A percentile compares a stretch with the other conserved stretches of the same genome.
These are phyloP conservation scores for Phialocephala sp. DNA, from an alignment of 2,329 filamentous ascomycete genomes.

Conservation along the genomic window DNA sequence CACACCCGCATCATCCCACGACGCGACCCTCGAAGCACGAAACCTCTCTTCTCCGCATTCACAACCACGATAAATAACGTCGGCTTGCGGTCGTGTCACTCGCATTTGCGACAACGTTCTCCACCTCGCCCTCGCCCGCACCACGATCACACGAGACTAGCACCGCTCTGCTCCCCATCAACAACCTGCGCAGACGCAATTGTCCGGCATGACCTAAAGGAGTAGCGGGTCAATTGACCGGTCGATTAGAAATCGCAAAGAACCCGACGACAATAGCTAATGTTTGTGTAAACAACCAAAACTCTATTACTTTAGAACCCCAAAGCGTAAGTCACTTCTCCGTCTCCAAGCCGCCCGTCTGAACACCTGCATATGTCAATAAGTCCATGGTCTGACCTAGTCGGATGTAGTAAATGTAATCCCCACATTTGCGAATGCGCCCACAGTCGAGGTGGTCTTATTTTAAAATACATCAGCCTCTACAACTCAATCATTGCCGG, in stretches of 20 bases:
- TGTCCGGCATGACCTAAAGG: slow-evolving; percentile 34
- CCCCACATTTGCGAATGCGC: slow-evolving; percentile 17
- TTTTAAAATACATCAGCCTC: slow-evolving; percentile 10
- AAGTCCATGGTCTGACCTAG: slow-evolving; percentile 14
- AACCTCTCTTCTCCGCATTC: slow-evolving; percentile 15
- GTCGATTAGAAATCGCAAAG: slow-evolving; percentile 26
- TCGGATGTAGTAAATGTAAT: slow-evolving; percentile 27
- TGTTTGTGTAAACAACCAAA: slow-evolving; percentile 4
- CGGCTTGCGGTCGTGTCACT: slow-evolving; percentile 12
- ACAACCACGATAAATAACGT: slow-evolving; percentile 9
- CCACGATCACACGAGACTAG: neutral
- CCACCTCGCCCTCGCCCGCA: neutral
- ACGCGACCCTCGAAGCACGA: slow-evolving; percentile 13
- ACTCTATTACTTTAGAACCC: neutral
- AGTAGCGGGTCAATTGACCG: slow-evolving; percentile 31
- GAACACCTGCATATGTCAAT: slow-evolving; percentile 9
- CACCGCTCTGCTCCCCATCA: slow-evolving; percentile 3
- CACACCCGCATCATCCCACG: slow-evolving; percentile 9
- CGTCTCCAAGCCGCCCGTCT: neutral
- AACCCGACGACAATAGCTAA: neutral
- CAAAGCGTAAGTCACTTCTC: slow-evolving; percentile 3
- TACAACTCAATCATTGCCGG: slow-evolving; percentile 9
- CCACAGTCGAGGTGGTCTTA: slow-evolving; percentile 15
- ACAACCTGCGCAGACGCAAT: slow-evolving; percentile 9
- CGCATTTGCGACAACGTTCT: neutral